Evolutionary conservation across 2,329 filamentous ascomycete genomes (phyloP), one percentile per base, ranked within the genome.

Genomic region (Metarhizium robertsii): DNA sequence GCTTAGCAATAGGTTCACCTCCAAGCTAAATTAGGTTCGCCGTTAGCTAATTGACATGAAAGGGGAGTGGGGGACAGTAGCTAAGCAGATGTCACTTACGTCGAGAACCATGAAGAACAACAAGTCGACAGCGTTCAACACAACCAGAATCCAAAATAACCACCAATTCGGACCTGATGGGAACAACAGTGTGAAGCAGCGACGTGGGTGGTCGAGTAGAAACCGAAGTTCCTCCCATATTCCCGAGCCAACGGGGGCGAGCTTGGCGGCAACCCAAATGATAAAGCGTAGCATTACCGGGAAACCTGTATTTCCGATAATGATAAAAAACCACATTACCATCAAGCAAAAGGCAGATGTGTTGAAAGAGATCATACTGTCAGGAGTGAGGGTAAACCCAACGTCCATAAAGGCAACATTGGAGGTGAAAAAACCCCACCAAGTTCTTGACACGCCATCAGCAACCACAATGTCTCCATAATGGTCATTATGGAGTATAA

Each of bases 281-380:
- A 94, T 83, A 65, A 96, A 88, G 7, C 94, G 87, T 29, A 97
- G 80, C 87, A 96, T 92, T 65, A 94, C 89, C 0, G 92, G 94
- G 63, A 97, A 97, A 0, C 88, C 94, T 0, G 92, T 97, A 65
- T 97, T 97, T 55, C 92, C 92, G 58, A 96, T 90, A 58, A 97
- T 84, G 66, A 97, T 94, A 46, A 97, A 79, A 62, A 95, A 95
- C 6, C 84, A 84, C 71, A 91, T 83, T 47, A 94, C 67, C 25
- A 96, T 75, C 49, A 97, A 75, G 0, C 87, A 84, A 62, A 90
- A 87, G 6, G 87, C 76, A 1, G 90, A 89, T 8, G 75, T 80
- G 62, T 90, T 85, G 69, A 97, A 97, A 0, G 90, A 92, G 46
- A 84, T 80, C 91, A 99, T 96, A 62, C 91, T 96, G 71, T 97